Evolutionary conservation across 2,329 filamentous ascomycete genomes (phyloP), one percentile per base, ranked within the genome.

Genomic region (Fonsecaea erecta): DNA sequence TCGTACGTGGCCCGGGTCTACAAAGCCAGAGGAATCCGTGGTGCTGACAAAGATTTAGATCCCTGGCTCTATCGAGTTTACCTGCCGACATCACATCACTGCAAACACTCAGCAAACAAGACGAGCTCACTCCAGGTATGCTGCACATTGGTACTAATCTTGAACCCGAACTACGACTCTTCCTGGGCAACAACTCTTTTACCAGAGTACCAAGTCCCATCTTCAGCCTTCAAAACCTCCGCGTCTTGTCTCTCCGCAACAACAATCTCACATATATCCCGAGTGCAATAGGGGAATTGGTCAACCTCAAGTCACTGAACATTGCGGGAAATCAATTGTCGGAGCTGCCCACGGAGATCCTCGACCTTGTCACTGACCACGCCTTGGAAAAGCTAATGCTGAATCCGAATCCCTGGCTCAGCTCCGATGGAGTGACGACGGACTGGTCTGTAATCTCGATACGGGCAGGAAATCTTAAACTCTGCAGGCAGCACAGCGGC

Each of bases 261-360:
- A 83, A 83, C 72, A 76, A 79, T 53, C 73, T 83, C 5, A 74
- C 72, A 0, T 74, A 77, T 26, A 74, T 83, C 24, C 79, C 80
- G 1, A 68, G 75, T 9, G 74, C 76, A 0, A 81, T 83, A 37
- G 70, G 76, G 53, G 77, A 74, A 55, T 70, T 83, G 58, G 77
- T 72, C 8, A 75, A 75, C 52, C 72, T 83, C 46, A 75, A 79
- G 71, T 77, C 78, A 28, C 69, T 82, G n/a, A 82, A 82, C 40
- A 67, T 83, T 26, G 76, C 78, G 1, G 76, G 77, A 32, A 83
- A 83, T 64, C 72, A 76, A 32, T 72, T 83, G 9, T 67, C 72
- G 11, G 74, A 74, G 52, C 75, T 83, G 1, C 81, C 81, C 0
- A 81, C 78, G 75, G 81, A 83, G 57, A 68, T 83, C 6, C 67